Conservation (phyloP, 148 eudicot genomes). For the Dianthus caryophyllus region DNA sequence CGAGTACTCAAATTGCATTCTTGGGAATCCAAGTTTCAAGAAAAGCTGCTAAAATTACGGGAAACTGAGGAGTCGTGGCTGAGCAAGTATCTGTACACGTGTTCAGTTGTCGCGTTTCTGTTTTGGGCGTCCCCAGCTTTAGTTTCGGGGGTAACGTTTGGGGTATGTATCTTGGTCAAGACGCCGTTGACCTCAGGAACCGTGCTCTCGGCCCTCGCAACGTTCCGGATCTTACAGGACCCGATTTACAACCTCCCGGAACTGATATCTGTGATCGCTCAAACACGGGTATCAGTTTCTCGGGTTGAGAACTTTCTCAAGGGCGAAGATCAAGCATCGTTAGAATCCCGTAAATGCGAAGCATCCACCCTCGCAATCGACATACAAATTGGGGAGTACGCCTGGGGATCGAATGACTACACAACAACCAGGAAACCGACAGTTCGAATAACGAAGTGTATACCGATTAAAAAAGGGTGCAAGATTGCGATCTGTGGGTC, state of each 20-base stretch:
- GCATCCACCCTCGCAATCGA: conserved; percentile 44
- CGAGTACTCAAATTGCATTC: conserved; percentile 84
- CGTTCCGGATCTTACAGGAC: conserved; percentile 85
- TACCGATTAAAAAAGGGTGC: conserved; percentile 49
- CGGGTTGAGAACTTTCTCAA: conserved; percentile 50
- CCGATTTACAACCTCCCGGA: conserved; percentile 86
- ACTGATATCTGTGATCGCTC: conserved; percentile 73
- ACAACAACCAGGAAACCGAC: conserved; percentile 30
- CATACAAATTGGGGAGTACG: conserved; percentile 57
- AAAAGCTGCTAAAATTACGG: conserved; percentile 51
- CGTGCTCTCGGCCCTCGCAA: conserved; percentile 87
- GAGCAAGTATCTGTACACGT: conserved; percentile 70
- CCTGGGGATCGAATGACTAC: conserved; percentile 50
- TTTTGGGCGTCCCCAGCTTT: conserved; percentile 94
- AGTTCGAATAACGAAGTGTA: conserved; percentile 43
- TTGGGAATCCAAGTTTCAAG: conserved; percentile 64
- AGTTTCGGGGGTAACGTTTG: conserved; percentile 77
- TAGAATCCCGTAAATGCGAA: conserved; percentile 26
- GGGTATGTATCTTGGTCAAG: conserved; percentile 58
- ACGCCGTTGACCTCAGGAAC: conserved; percentile 74
- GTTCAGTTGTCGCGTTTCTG: conserved; percentile 74
- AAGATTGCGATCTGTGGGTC: conserved; percentile 92
- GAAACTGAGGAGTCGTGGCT: conserved; percentile 65
- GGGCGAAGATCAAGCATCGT: conserved; percentile 42
- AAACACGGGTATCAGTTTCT: conserved; percentile 74